These are phyloP conservation scores for Lactuca sativa DNA, from an alignment of 129 eudicot genomes.

Conservation along the genomic window DNA sequence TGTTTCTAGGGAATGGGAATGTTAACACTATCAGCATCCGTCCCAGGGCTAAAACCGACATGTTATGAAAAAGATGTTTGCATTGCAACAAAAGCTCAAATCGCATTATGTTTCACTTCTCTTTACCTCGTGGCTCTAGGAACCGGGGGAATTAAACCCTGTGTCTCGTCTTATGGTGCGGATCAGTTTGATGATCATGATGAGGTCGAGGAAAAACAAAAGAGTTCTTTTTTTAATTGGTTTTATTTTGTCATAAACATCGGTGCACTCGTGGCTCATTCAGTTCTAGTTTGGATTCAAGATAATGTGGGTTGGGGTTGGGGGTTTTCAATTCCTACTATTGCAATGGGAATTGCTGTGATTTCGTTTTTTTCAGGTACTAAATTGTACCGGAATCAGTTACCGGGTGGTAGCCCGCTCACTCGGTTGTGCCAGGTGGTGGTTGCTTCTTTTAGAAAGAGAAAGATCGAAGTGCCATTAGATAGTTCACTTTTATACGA, in stretches of 20 bases:
- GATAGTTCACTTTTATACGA: conserved; percentile 54
- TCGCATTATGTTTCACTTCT: conserved; percentile 44
- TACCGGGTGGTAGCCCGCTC: conserved; percentile 69
- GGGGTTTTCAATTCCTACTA: conserved; percentile 67
- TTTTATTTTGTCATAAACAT: conserved; percentile 54
- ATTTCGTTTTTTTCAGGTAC: conserved; percentile 54
- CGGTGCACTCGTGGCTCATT: conserved; percentile 59
- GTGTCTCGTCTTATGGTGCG: conserved; percentile 75
- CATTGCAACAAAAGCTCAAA: conserved; percentile 45
- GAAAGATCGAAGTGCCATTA: conserved; percentile 39
- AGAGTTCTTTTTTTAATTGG: conserved; percentile 66
- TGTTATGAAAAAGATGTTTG: conserved; percentile 46
- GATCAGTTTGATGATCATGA: conserved; percentile 71
- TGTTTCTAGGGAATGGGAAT: conserved; percentile 52
- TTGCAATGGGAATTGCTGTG: conserved; percentile 58
- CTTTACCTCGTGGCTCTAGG: conserved; percentile 69
- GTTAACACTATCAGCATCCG: conserved; percentile 57
- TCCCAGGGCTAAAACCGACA: conserved; percentile 58
- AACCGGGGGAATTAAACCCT: conserved; percentile 75
- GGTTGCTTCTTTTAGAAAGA: conserved; percentile 63
- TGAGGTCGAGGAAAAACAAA: conserved; percentile 45
- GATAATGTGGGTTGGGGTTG: conserved; percentile 70
- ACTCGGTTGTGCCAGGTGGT: conserved; percentile 57
- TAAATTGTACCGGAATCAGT: conserved; percentile 50
- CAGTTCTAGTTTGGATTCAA: conserved; percentile 68